A percentile compares a stretch with the other conserved stretches of the same genome.
Conservation (phyloP, 2,329 filamentous ascomycete genomes). For the Periconia sp. region DNA sequence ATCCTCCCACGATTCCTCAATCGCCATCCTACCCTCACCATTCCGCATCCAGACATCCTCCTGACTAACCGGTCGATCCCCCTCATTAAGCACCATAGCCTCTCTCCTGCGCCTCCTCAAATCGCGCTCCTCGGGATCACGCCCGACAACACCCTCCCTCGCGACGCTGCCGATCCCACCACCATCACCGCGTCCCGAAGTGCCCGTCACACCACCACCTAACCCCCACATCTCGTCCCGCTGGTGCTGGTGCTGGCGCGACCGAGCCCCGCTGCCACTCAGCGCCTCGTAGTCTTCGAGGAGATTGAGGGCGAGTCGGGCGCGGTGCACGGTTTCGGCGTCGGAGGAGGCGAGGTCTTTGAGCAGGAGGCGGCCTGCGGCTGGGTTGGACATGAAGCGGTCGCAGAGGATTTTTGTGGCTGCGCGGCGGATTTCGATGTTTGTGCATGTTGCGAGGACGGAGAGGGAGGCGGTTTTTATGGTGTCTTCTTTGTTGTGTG, state of each 20-base stretch:
- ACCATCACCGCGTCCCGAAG: conserved; percentile 1
- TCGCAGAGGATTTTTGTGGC: conserved; percentile 42
- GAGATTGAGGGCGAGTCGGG: conserved; percentile 29
- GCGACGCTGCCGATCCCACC: not conserved
- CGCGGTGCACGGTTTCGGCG: conserved; percentile 18
- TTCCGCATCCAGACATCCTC: conserved; percentile 74
- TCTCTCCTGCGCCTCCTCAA: conserved; percentile 76
- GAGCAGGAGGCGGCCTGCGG: conserved; percentile 20
- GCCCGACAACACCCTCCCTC: not conserved
- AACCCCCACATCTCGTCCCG: not conserved
- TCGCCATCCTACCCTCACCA: conserved; percentile 9
- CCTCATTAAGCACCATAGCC: conserved; percentile 88
- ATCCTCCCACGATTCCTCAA: not conserved
- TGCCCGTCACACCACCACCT: conserved; percentile 4
- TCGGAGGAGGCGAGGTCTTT: conserved; percentile 28
- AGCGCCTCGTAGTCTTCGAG: conserved; percentile 25
- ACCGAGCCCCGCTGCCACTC: conserved; percentile 3
- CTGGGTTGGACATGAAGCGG: conserved; percentile 29
- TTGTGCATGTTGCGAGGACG: conserved; percentile 44
- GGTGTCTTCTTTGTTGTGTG: conserved; percentile 64
- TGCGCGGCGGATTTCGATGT: conserved; percentile 47
- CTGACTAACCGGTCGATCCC: conserved; percentile 71
- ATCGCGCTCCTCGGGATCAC: conserved; percentile 65
- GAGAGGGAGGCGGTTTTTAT: conserved; percentile 46
- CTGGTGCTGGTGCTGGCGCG: too few species aligned